phyloP scores from a whole-genome alignment of 192 early-diverging fungal genomes.

The Coemansia sp. region DNA sequence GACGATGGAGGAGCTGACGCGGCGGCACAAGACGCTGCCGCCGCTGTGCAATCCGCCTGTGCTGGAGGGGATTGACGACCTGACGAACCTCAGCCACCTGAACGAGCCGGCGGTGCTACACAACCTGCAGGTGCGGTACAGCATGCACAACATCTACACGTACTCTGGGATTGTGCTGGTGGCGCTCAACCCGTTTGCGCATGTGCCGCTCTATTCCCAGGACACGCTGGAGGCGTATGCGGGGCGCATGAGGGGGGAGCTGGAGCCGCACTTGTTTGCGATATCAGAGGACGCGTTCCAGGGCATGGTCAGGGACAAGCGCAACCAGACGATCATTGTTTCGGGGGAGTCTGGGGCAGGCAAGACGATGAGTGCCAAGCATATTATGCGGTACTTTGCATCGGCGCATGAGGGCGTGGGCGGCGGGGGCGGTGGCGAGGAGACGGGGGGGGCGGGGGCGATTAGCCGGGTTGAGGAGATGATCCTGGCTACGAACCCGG shows the following conservation, averaged over 20 bases:
- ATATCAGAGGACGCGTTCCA: constrained; percentile 98
- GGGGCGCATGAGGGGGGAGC: constrained; percentile 87
- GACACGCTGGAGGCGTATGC: constrained; percentile 92
- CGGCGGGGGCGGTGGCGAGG: neutral
- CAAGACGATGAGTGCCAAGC: constrained; percentile 95
- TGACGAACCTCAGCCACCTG: constrained; percentile 92
- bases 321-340: constrained; percentile 98
- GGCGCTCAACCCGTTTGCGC: constrained; percentile 93
- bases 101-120: constrained; percentile 95
- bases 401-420: constrained; percentile 64
- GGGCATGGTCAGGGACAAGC: constrained; percentile 86
- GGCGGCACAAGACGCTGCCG: constrained; percentile 71
- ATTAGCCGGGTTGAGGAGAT: constrained; percentile 67
- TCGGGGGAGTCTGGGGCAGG: constrained; percentile 97
- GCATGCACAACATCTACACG: constrained; percentile 94
- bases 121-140: constrained; percentile 86
- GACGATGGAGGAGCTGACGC: constrained; percentile 66
- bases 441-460: constrained; percentile 23
- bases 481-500: constrained; percentile 94
- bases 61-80: constrained; percentile 84
- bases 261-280: constrained; percentile 98
- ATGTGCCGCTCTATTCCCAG: constrained; percentile 85
- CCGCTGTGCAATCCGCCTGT: constrained; percentile 92
- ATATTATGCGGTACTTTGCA: constrained; percentile 97
- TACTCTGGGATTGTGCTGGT: constrained; percentile 99